phyloP scores from a whole-genome alignment of 2,329 filamentous ascomycete species.

The Trichoderma atroviride region DNA sequence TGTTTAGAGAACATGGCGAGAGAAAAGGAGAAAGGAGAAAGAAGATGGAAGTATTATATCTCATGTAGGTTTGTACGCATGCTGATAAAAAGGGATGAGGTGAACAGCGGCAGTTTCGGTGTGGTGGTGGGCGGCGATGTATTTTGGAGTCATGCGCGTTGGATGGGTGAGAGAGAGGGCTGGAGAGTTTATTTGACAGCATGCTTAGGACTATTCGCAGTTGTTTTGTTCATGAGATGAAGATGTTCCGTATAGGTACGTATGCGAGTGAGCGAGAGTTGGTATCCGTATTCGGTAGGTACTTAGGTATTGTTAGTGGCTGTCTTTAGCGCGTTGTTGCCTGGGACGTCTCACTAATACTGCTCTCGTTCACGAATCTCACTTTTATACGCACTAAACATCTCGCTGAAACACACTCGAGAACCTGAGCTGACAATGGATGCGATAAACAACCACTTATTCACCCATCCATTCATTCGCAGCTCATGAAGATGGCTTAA shows the following conservation, averaged over 20 bases:
- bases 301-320: not conserved
- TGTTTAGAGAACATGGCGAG: not conserved
- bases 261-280: not conserved
- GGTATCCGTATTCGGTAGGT: not conserved
- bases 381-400: not conserved
- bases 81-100: too few species aligned
- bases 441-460: not conserved
- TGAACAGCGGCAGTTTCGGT: too few species aligned
- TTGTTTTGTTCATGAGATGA: not conserved
- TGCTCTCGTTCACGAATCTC: not conserved
- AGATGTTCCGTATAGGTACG: not conserved
- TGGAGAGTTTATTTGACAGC: too few species aligned
- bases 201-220: too few species aligned
- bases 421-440: not conserved
- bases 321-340: constrained; percentile 7
- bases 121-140: too few species aligned
- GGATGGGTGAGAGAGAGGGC: too few species aligned
- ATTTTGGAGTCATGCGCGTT: too few species aligned
- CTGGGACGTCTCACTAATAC: not conserved
- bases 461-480: not conserved
- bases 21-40: not conserved
- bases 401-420: not conserved
- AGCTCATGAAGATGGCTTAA: not conserved
- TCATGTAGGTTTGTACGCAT: too few species aligned
- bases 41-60: too few species aligned